Base-by-base conservation (phyloP, 345 rosid genomes). In the Aquilaria yunnanensis region DNA sequence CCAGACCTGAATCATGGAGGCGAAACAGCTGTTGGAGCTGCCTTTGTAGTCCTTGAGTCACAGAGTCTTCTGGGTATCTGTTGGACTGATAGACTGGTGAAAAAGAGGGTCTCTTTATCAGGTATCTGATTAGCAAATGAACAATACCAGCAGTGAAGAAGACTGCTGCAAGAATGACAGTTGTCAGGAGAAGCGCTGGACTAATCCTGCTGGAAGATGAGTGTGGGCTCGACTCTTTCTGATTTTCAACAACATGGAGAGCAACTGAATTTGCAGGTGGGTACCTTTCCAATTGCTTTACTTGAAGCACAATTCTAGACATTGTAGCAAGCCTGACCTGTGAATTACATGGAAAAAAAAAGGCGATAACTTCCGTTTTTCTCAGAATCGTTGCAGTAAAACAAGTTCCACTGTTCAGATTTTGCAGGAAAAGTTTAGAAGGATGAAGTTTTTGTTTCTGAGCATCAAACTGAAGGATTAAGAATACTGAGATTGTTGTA, bases 21-120 rank as follows among this genome's bases (percentile, higher is more conserved):
- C 74, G 71, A 74, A 88, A 88, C 12, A 88, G 88, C 59, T 83
- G 84, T 32, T 88, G 92, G 46, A 85, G 92, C 77, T 85, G 92
- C 58, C 85, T 75, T 55, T 83, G 88, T 37, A 83, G 74, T 52
- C 78, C 66, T 11, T 70, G 78, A 48, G 85, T 75, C 6, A 66
- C 72, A 37, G 88, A 65, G 69, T 63, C 66, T 59, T 80, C 80
- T 56, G 67, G 72, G 76, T 50, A 72, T 60, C 84, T 66, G 16
- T 77, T 76, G 64, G 84, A 77, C 34, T 73, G 80, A 57, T 58
- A 78, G 59, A 78, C 56, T 51, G 80, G 70, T 50, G 80, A 73
- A 43, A 82, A 76, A 45, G 77, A 69, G 31, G 80, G 23, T 16
- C 85, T 72, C 68, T 75, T 79, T 56, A 33, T 51, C 63, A 84